These are phyloP conservation scores for Phytomonas francai DNA, from an alignment of 208 protist genomes.

Conservation along the genomic window DNA sequence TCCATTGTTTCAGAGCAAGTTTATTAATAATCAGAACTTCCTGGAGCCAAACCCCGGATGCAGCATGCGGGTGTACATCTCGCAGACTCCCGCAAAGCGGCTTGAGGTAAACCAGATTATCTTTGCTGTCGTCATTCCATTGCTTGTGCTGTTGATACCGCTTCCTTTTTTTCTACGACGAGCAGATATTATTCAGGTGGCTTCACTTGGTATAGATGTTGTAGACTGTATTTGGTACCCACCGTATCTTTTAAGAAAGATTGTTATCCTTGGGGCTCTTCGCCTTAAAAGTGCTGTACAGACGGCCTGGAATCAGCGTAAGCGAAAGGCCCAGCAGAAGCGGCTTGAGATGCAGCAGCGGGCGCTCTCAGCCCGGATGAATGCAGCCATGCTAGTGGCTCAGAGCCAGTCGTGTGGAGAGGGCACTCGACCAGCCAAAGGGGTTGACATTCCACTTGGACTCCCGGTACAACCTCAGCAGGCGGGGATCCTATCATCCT, in stretches of 20 bases:
- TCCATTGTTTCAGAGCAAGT: background rate
- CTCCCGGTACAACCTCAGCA: background rate
- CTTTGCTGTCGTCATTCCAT: constrained; percentile 43
- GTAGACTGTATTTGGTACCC: constrained; percentile 45
- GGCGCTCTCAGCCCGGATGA: background rate
- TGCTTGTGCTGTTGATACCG: constrained; percentile 43
- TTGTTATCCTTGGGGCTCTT: constrained; percentile 14
- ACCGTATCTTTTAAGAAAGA: constrained; percentile 25
- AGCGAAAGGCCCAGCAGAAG: constrained; percentile 12
- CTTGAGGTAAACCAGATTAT: constrained; percentile 20
- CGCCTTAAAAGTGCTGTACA: constrained; percentile 10
- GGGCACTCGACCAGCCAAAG: background rate
- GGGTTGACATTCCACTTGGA: background rate
- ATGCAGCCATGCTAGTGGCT: background rate
- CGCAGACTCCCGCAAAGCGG: constrained; percentile 17
- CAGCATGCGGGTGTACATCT: constrained; percentile 30
- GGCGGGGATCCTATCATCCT: background rate
- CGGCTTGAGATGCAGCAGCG: constrained; percentile 19
- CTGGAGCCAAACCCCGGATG: constrained; percentile 18
- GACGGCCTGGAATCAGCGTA: constrained; percentile 14
- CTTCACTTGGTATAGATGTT: constrained; percentile 40
- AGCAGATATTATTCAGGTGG: constrained; percentile 31
- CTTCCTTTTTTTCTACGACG: constrained; percentile 35
- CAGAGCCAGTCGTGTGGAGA: background rate
- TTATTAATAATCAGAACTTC: constrained; percentile 2